phyloP scores from a whole-genome alignment of 2,329 filamentous ascomycete genomes.

The Fusarium sp. region DNA sequence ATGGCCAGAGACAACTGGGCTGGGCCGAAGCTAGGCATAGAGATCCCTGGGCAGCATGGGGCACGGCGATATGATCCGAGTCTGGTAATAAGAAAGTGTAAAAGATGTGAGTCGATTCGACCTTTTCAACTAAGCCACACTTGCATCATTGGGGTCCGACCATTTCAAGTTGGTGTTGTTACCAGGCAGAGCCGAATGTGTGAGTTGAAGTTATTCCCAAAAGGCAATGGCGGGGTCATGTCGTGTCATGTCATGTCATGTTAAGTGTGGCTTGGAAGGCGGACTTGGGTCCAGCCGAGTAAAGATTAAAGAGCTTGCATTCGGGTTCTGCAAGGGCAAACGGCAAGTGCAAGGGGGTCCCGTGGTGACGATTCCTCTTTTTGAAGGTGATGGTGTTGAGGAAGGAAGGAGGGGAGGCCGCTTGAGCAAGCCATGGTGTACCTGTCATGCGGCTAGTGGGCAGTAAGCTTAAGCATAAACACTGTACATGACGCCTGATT shows the following conservation, averaged over 20 bases:
- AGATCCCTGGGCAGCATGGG: slow-evolving; percentile 39
- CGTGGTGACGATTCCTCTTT: slow-evolving; percentile 37
- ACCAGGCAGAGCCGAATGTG: not conserved
- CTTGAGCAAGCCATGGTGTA: slow-evolving; percentile 28
- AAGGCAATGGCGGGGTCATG: not conserved
- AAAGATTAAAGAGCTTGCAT: slow-evolving; percentile 25
- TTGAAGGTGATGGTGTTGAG: slow-evolving; percentile 32
- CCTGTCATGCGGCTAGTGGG: slow-evolving; percentile 21
- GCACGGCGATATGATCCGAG: slow-evolving; percentile 24
- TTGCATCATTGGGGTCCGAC: not conserved
- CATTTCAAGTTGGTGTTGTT: not conserved
- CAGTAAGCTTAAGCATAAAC: rapidly evolving
- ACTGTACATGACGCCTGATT: not conserved
- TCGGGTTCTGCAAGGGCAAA: slow-evolving; percentile 18
- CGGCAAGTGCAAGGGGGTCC: slow-evolving; percentile 40
- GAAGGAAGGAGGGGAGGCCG: slow-evolving; percentile 22
- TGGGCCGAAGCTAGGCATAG: slow-evolving; percentile 33
- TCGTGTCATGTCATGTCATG: not conserved
- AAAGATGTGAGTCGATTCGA: slow-evolving; percentile 5
- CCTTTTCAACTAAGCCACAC: slow-evolving; percentile 9
- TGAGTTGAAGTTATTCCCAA: slow-evolving; percentile 27
- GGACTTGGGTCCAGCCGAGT: slow-evolving; percentile 16
- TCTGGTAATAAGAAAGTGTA: slow-evolving; percentile 5
- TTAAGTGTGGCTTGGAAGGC: slow-evolving; percentile 8
- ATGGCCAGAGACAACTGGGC: slow-evolving; percentile 24